Percentiles rank a stretch among this genome's conserved stretches.
phyloP scores from a whole-genome alignment of 805 yeast species.

The Martiniozyma abietophila region DNA sequence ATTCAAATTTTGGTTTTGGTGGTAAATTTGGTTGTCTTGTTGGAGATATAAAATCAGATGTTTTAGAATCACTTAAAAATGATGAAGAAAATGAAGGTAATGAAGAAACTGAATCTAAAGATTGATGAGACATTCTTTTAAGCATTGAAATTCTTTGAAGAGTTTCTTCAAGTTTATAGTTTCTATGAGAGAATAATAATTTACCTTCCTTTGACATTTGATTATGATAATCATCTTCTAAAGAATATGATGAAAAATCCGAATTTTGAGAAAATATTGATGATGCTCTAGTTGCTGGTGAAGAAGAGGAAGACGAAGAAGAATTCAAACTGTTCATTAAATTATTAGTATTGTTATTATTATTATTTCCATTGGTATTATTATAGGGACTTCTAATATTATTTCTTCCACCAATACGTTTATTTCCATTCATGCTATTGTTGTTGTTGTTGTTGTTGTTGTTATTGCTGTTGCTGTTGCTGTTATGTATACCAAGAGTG shows the following conservation, averaged over 20 bases:
- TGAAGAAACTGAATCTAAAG: slow-evolving; percentile 8
- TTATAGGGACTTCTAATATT: slow-evolving; percentile 4
- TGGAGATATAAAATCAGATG: slow-evolving; percentile 26
- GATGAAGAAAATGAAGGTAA: slow-evolving; percentile 4
- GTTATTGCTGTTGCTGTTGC: no score
- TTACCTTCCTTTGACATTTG: slow-evolving; percentile 29
- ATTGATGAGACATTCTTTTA: slow-evolving; percentile 15
- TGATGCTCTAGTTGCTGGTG: slow-evolving; percentile 34
- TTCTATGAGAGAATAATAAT: slow-evolving; percentile 26
- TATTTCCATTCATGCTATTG: background rate
- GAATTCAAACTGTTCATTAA: background rate
- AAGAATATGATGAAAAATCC: slow-evolving; percentile 20
- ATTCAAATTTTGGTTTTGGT: slow-evolving; percentile 49
- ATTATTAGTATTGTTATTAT: background rate
- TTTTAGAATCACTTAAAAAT: slow-evolving; percentile 3
- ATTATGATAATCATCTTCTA: slow-evolving; percentile 16
- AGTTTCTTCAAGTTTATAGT: slow-evolving; percentile 28
- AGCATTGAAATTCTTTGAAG: slow-evolving; percentile 27
- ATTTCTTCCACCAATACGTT: no score
- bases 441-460: background rate
- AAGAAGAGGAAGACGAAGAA: slow-evolving; percentile 9
- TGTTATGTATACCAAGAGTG: slow-evolving; percentile 3
- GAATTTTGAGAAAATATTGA: slow-evolving; percentile 34
- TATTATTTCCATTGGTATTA: no score
- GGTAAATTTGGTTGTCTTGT: slow-evolving; percentile 63